These are phyloP conservation scores for Exsudoporus floridanus DNA, from an alignment of 1,284 basidiomycete genomes.

Conservation along the genomic window DNA sequence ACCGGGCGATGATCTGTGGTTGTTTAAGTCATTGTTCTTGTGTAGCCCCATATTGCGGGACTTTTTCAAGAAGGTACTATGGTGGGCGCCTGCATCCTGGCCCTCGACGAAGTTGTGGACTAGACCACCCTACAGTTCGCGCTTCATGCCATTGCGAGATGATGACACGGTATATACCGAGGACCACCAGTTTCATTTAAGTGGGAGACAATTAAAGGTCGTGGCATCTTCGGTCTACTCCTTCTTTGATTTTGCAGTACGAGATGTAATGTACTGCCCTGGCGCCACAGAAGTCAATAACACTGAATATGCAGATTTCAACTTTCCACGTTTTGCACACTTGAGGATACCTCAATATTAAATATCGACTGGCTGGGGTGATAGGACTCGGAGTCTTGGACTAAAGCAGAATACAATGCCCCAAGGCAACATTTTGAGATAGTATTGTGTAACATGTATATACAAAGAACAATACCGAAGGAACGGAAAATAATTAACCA, in stretches of 20 bases:
- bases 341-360: not conserved
- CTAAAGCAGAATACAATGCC: not conserved
- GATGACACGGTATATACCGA: constrained; percentile 8
- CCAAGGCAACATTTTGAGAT: not conserved
- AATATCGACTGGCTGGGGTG: too few species aligned
- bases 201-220: constrained; percentile 3
- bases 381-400: not conserved
- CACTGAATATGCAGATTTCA: not conserved
- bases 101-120: not conserved
- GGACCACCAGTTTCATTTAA: constrained; percentile 22
- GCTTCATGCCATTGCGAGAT: constrained; percentile 18
- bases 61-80: constrained; percentile 30
- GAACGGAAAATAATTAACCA: not conserved
- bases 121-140: constrained; percentile 19
- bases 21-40: not conserved
- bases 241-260: constrained; percentile 16
- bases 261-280: constrained; percentile 20
- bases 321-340: not conserved
- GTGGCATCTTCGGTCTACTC: not conserved
- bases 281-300: not conserved
- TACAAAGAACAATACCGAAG: not conserved
- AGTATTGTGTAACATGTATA: not conserved
- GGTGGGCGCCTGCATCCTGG: not conserved
- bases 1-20: not conserved
- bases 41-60: constrained; percentile 29